Evolutionary conservation across 768 basidiomycete genomes (phyloP), one percentile per base, ranked within the genome.

Genomic region (Flagelloscypha sp.): DNA sequence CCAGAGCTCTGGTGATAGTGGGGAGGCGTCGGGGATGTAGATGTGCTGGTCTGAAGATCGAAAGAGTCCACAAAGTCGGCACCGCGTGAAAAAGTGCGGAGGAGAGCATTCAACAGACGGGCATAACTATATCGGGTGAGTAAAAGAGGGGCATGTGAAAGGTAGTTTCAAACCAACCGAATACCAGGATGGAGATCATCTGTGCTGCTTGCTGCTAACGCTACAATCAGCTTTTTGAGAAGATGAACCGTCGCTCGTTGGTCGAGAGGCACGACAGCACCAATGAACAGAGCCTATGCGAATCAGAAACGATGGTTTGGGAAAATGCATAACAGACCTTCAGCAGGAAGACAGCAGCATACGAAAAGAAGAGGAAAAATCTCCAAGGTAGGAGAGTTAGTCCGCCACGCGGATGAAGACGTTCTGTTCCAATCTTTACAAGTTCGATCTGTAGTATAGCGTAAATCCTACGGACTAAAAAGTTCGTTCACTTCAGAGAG

Each of bases 301-400:
- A 33, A 15, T 9, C n/a, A 31, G 7, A 31, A 12, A 16, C n/a
- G 24, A 9, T 11, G 20, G 24, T n/a, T 12, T 15, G 12, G 19
- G 8, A n/a, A 4, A 23, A 17, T 3, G n/a, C 1, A 2, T 31
- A 4, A 4, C 28, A 11, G n/a, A 36, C 16, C 16, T 24, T 36
- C 20, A 27, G 19, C 4, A 27, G 18, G 35, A 32, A 36, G 12
- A 24, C 17, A 2, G 13, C 35, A n/a, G 22, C 33, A 10, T 28
- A 36, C 35, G 35, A 36, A 18, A 36, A 36, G 25, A 27, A 36
- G 10, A 36, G 17, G n/a, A 36, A 36, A 22, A 36, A 36, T 13
- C 35, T 15, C 35, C 35, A 36, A 13, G 35, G 35, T 7, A 36
- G 35, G 24, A 17, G 29, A 10, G 23, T 15, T 16, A 36, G 24